Base-by-base conservation (phyloP, 148 eudicot species). In the Bassia scoparia region DNA sequence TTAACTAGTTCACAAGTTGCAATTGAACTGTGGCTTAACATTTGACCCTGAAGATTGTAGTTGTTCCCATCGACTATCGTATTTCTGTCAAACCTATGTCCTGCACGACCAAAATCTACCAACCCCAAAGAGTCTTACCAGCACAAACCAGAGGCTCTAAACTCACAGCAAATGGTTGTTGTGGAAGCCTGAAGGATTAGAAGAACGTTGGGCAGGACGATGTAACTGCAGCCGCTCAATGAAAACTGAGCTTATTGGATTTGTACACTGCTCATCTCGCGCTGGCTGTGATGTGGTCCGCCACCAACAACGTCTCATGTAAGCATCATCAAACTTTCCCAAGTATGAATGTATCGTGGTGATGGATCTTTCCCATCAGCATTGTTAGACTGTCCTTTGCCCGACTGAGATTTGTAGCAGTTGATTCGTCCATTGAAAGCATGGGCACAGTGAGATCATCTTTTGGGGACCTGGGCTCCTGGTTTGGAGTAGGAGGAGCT, bases 291-390 rank as follows among this genome's bases (percentile, higher is more conserved):
- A 29, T 33, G 38, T 2, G 96, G 96, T 8, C 90, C 88, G 4
- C 97, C 97, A 78, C n/a, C n/a, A 95, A 95, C 21, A 82, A 62
- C 0, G 98, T 76, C 97, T 81, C 99, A 91, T 95, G 75, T 89
- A 89, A 15, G 90, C 79, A 75, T 89, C 85, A 46, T 91, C 99
- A 12, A 95, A 89, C 86, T 80, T 95, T 71, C 99, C 82, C 99
- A 96, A 95, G 77, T 89, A 91, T 23, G 85, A 76, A 77, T 95
- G 99, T 41, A 95, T 87, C 4, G 97, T 91, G 81, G 82, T 88
- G 20, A 88, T 89, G 1, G 99, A 97, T 73, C 94, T 89, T 71
- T 95, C 97, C 97, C 13, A 91, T 81, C 41, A 95, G 84, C 99
- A 87, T 86, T 0, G 92, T 70, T 70, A 95, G 76, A 77, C 90